Percentiles rank a stretch among this genome's conserved stretches.
phyloP scores from a whole-genome alignment of 108 stramenopile genomes.

The Parietichytrium sp. region DNA sequence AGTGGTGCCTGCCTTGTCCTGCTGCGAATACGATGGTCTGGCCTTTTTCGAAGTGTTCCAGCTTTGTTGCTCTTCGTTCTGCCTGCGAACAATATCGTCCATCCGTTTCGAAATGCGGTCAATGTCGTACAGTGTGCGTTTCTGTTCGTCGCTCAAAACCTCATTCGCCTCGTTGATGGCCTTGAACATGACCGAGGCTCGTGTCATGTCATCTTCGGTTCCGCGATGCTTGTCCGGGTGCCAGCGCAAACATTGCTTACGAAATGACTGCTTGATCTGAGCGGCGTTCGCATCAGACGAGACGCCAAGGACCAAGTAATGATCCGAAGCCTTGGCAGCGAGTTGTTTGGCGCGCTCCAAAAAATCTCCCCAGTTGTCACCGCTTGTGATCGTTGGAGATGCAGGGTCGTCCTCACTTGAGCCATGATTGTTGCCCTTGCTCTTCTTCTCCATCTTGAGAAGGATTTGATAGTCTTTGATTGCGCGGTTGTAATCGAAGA shows the following conservation, averaged over 20 bases:
- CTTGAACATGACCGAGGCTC: slow-evolving; percentile 37
- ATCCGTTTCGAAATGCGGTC: slow-evolving; percentile 32
- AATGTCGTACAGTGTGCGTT: slow-evolving; percentile 2
- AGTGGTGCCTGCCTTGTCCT: too few species aligned
- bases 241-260: slow-evolving; percentile 22
- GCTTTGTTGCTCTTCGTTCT: background rate
- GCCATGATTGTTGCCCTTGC: background rate
- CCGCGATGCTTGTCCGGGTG: slow-evolving; percentile 36
- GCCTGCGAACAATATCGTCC: slow-evolving; percentile 21
- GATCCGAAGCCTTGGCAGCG: slow-evolving; percentile 32
- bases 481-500: slow-evolving; percentile 18
- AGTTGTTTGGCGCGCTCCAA: background rate
- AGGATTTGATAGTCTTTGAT: background rate
- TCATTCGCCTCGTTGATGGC: slow-evolving; percentile 30
- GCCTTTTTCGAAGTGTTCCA: background rate
- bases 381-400: too few species aligned
- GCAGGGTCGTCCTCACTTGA: too few species aligned
- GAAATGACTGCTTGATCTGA: slow-evolving; percentile 26
- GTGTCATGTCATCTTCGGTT: slow-evolving; percentile 3
- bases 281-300: background rate
- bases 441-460: background rate
- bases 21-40: background rate
- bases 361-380: slow-evolving; percentile 13
- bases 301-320: slow-evolving; percentile 23
- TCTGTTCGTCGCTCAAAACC: slow-evolving; percentile 37